Conservation (phyloP, 106 monocot genomes). For the Acanthochlamys bracteata region DNA sequence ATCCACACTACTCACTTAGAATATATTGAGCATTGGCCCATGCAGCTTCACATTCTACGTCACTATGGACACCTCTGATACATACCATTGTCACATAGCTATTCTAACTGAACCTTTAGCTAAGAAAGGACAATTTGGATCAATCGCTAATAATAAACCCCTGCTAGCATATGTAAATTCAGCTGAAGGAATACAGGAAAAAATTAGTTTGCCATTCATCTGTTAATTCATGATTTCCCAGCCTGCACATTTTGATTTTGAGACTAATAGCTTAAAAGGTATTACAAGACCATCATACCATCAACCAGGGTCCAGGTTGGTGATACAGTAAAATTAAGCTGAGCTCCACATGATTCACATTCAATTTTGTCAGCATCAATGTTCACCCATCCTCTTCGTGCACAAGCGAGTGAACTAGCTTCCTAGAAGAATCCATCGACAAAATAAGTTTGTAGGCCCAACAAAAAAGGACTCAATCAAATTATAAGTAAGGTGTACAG, state of each 20-base stretch:
- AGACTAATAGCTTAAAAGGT: background rate
- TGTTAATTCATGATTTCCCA: no score
- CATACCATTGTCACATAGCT: no score
- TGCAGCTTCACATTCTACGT: no score
- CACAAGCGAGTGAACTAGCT: slow-evolving; percentile 72
- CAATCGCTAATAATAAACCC: no score
- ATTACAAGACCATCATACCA: slow-evolving; percentile 30
- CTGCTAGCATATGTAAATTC: no score
- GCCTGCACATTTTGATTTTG: background rate
- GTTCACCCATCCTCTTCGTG: slow-evolving; percentile 90
- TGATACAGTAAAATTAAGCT: slow-evolving; percentile 36
- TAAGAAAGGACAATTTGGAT: no score
- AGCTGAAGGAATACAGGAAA: no score
- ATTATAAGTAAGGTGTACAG: background rate
- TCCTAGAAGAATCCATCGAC: slow-evolving; percentile 32
- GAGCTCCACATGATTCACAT: slow-evolving; percentile 81
- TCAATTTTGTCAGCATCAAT: slow-evolving; percentile 64
- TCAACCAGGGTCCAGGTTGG: slow-evolving; percentile 38
- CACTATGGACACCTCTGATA: no score
- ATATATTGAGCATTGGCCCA: no score
- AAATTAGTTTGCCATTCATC: no score
- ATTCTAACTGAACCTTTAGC: no score
- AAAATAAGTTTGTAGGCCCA: background rate
- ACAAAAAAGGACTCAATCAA: background rate
- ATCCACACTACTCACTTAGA: background rate